A percentile compares a stretch with the other conserved stretches of the same genome.
phyloP scores from a whole-genome alignment of 495 filamentous ascomycete genomes.

The Thermothielavioides terrestris region DNA sequence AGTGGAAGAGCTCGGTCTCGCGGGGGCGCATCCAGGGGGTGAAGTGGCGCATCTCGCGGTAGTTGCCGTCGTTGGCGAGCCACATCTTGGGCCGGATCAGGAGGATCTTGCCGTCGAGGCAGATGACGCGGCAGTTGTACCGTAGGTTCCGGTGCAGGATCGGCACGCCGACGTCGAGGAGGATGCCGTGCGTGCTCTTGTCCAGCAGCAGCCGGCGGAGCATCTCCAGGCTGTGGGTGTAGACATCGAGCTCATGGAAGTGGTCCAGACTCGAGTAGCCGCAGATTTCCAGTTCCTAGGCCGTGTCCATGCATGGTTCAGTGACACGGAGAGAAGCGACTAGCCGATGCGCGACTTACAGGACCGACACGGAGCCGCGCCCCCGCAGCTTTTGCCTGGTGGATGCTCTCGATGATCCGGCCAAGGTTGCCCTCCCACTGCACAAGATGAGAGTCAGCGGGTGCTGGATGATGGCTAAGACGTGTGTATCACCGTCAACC shows the following conservation, averaged over 20 bases:
- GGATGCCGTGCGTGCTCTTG: constrained; percentile 59
- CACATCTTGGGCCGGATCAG: constrained; percentile 77
- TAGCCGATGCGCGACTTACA: constrained; percentile 11
- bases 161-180: constrained; percentile 70
- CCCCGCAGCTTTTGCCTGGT: constrained; percentile 57
- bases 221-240: constrained; percentile 66
- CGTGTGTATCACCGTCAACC: too few species aligned
- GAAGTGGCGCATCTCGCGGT: constrained; percentile 61
- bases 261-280: constrained; percentile 66
- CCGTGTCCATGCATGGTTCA: neutral
- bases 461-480: too few species aligned
- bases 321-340: neutral
- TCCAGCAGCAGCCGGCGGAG: constrained; percentile 56
- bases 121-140: constrained; percentile 70
- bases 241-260: constrained; percentile 54
- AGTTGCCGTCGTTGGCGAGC: constrained; percentile 74
- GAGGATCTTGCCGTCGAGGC: constrained; percentile 56
- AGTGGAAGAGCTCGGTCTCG: constrained; percentile 60
- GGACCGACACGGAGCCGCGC: constrained; percentile 71
- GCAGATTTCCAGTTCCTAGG: constrained; percentile 32
- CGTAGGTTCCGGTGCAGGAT: constrained; percentile 56
- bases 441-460: constrained; percentile 24
- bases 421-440: constrained; percentile 63
- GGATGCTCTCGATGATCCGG: constrained; percentile 69
- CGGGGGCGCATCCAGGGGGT: constrained; percentile 36